Evolutionary conservation across 2,329 filamentous ascomycete species (phyloP), one percentile per base, ranked within the genome.

Genomic region (Colletotrichum brevisporum): DNA sequence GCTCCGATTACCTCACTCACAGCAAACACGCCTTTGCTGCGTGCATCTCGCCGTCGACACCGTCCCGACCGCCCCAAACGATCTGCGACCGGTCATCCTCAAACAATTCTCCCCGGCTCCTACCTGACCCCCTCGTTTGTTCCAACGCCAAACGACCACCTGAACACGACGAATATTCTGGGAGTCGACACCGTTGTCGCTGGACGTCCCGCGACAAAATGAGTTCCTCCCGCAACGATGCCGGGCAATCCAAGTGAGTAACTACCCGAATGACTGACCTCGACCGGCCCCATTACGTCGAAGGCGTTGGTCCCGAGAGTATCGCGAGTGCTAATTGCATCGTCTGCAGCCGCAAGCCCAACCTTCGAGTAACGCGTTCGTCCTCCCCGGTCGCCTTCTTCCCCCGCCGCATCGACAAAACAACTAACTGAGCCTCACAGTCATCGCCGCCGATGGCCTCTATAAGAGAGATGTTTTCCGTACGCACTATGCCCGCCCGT

Each of bases 401-500:
- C 24, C 21, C 48, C 60, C 41, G n/a, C 53, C 41, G n/a, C 57
- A 45, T 48, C 51, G 45, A 66, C 70, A 21, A 31, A 36, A 58
- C 70, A 78, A 74, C 82, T 85, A 76, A 88, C 78, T 67, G 72
- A 56, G 72, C 2, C 31, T 70, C 75, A 75, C 81, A 98, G 96
- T 99, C 84, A 98, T 99, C 85, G 96, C 96, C 75, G 96, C 96
- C 75, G 96, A 99, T 87, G 96, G 96, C 70, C 88, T 99, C 74
- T 98, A 98, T 87, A 99, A 98, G 87, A 91, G 96, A 83, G 96
- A 99, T 93, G 95, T 99, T 71, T 98, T 99, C 83, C 90, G 96
- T 98, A 92, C 76, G 94, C 90, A 45, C 21, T 45, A 10, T 18
- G 41, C 51, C 36, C 12, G 21, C 13, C 56, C 36, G 26, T 24